Evolutionary conservation across 345 rosid species (phyloP).

Genomic region (Streptanthus diversifolius): DNA sequence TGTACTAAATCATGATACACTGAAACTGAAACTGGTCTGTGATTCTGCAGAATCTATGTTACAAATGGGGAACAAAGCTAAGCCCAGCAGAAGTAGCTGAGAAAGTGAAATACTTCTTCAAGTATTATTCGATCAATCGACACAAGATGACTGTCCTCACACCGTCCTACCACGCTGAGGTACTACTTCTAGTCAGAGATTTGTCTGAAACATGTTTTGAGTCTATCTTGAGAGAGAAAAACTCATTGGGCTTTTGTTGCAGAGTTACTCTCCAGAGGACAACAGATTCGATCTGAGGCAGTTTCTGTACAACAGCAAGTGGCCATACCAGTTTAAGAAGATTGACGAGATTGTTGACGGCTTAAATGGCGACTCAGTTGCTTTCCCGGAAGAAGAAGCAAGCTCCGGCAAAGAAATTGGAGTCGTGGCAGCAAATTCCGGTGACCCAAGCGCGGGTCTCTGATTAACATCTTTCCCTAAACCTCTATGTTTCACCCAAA

Average conservation of each 20-base stretch:
- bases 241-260: constrained; percentile 15
- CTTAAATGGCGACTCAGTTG: constrained; percentile 55
- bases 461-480: constrained; percentile 17
- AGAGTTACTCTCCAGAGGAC: constrained; percentile 97
- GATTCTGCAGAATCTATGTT: constrained; percentile 78
- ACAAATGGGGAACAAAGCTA: constrained; percentile 75
- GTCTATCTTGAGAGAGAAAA: background rate
- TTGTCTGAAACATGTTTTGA: background rate
- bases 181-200: constrained; percentile 20
- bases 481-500: background rate
- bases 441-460: constrained; percentile 59
- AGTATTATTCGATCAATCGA: constrained; percentile 86
- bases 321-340: constrained; percentile 87
- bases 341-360: constrained; percentile 73
- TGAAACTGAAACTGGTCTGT: constrained; percentile 21
- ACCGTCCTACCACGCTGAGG: constrained; percentile 98
- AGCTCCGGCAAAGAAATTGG: constrained; percentile 42
- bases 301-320: constrained; percentile 73
- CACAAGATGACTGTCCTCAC: constrained; percentile 96
- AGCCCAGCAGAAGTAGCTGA: constrained; percentile 83
- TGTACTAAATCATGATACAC: background rate
- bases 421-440: constrained; percentile 63
- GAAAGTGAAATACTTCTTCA: constrained; percentile 93
- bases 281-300: constrained; percentile 88
- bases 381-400: constrained; percentile 36